Evolutionary conservation across 352 stramenopile genomes (phyloP), one percentile per base, ranked within the genome.

Genomic region (Globisporangium iwayamae): DNA sequence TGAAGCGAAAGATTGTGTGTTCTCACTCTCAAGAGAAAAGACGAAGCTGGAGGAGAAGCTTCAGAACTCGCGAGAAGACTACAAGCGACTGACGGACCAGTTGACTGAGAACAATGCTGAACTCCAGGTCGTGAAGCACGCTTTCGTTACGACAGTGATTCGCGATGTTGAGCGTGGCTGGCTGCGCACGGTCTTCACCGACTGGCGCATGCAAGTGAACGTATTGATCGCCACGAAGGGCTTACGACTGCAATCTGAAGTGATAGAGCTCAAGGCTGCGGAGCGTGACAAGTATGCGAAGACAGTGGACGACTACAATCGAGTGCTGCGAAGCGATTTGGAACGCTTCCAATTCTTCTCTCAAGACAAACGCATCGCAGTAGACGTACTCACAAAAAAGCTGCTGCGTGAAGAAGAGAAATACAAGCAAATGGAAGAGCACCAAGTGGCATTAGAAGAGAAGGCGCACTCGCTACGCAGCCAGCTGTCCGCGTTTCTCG

Each of bases 311-410:
- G 81, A 90, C 41, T 93, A 90, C 69, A 90, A 83, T 28, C 75
- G 79, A 13, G 83, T 93, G 11, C 67, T 93, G 16, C 81, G 81
- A 11, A 86, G 68, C 36, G 83, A 93, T 53, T 65, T 93, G 20
- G 83, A 93, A 62, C 78, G 81, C 14, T 91, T 84, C 47, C 83
- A 93, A 56, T 91, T 91, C 53, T 87, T 91, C 58, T 89, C 79
- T 20, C 78, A 91, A 20, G 83, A 93, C 60, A 91, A 90, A 66
- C 76, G 81, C 4, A 80, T 92, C 41, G 80, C 81, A 20, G 79
- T 92, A 1, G 81, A 92, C 36, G 78, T 88, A n/a, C 71, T 92
- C 10, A 81, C 81, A 1, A 92, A 92, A 61, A 92, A 90, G 59
- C 60, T 92, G 8, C 56, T 89, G 43, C 80, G 77, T 25, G 82